Percentiles rank a stretch among this genome's conserved stretches.
Evolutionary conservation across 2,329 filamentous ascomycete genomes (phyloP).

Genomic region (Fusarium solani-melongenae): DNA sequence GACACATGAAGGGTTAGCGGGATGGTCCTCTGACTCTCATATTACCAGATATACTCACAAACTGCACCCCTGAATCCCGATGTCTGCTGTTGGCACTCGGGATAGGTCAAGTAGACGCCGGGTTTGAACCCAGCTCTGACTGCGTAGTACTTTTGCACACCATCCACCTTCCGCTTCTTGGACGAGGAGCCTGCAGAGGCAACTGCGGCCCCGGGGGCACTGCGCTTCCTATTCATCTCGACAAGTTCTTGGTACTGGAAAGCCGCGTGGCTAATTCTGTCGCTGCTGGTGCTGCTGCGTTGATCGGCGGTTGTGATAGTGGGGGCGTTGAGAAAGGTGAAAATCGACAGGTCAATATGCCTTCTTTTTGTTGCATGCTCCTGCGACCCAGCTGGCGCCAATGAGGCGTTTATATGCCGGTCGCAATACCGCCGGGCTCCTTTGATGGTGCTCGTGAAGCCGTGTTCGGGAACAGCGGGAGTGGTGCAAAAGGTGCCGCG

Average conservation of each 20-base stretch:
- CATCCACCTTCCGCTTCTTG: constrained; percentile 63
- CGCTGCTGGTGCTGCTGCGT: constrained; percentile 5
- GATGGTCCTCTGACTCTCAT: background rate
- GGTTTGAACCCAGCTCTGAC: constrained; percentile 67
- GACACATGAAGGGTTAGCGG: constrained; percentile 15
- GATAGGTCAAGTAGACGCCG: constrained; percentile 71
- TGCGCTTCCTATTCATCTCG: constrained; percentile 48
- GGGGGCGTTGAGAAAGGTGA: constrained; percentile 32
- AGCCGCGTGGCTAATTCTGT: constrained; percentile 3
- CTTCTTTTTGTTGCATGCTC: constrained; percentile 26
- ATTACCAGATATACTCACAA: constrained; percentile 64
- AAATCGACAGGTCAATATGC: constrained; percentile 35
- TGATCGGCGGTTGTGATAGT: constrained; percentile 11
- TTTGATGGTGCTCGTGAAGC: constrained; percentile 28
- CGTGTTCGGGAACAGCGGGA: constrained; percentile 6
- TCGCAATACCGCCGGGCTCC: background rate
- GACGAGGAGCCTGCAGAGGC: constrained; percentile 32
- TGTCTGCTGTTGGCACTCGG: constrained; percentile 71
- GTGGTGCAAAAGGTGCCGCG: constrained; percentile 13
- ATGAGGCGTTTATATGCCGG: constrained; percentile 18
- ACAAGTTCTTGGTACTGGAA: constrained; percentile 5
- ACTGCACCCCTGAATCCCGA: constrained; percentile 71
- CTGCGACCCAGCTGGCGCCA: constrained; percentile 34
- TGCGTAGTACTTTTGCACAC: constrained; percentile 69
- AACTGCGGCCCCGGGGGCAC: constrained; percentile 31